A percentile compares a stretch with the other conserved stretches of the same genome.
These are phyloP conservation scores for Neofusicoccum sp. DNA, from an alignment of 2,329 filamentous ascomycete species.

Conservation along the genomic window DNA sequence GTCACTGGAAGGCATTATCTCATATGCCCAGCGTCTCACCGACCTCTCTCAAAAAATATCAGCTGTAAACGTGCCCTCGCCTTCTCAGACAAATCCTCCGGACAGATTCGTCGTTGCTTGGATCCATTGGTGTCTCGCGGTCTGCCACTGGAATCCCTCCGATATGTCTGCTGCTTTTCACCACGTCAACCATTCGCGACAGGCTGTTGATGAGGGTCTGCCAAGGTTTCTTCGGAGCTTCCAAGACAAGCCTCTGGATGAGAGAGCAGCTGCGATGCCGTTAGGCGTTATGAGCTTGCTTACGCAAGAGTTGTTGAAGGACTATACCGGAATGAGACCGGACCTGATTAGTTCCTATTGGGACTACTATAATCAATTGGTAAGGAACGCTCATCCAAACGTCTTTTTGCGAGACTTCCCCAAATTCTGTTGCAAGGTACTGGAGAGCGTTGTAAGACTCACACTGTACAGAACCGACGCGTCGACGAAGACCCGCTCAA, in stretches of 20 bases:
- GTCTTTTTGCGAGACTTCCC: too few relatives aligned
- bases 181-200: not conserved
- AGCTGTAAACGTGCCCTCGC: not conserved
- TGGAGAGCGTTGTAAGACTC: too few relatives aligned
- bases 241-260: not conserved
- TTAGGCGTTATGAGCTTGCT: not conserved
- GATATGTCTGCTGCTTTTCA: not conserved
- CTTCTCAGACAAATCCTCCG: not conserved
- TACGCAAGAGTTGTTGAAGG: not conserved
- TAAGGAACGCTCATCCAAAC: too few relatives aligned
- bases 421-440: too few relatives aligned
- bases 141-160: not conserved
- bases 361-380: constrained; percentile 3
- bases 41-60: not conserved
- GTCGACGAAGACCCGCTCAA: constrained; percentile 15
- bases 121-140: constrained; percentile 3
- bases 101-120: constrained; percentile 5
- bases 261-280: constrained; percentile 1
- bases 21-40: not conserved
- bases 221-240: not conserved
- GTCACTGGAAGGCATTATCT: not conserved
- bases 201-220: not conserved
- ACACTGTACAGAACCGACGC: not conserved
- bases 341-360: not conserved
- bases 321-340: not conserved